Percentiles rank a stretch among this genome's conserved stretches.
These are phyloP conservation scores for Amaranthus tricolor DNA, from an alignment of 179 eudicot genomes.

Conservation along the genomic window DNA sequence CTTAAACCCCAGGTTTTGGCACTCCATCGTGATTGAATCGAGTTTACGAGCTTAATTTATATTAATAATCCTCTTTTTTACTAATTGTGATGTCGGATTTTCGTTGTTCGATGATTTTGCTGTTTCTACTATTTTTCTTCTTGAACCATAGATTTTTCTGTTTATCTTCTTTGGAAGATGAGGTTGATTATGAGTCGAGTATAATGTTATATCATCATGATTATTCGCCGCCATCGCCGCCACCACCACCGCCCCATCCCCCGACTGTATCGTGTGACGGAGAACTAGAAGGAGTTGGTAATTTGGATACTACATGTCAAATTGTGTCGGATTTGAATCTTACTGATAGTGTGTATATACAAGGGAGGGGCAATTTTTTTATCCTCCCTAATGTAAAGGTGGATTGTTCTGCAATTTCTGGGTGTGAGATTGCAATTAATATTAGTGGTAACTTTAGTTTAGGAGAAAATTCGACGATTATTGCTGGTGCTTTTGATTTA, in stretches of 20 bases:
- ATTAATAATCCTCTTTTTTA: no score
- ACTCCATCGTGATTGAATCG: neutral
- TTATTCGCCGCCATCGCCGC: conserved; percentile 80
- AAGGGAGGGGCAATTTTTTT: conserved; percentile 65
- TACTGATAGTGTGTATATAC: conserved; percentile 62
- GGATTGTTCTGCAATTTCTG: conserved; percentile 48
- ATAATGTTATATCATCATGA: conserved; percentile 31
- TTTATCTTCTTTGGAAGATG: neutral
- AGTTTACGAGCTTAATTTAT: neutral
- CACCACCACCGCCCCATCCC: conserved; percentile 65
- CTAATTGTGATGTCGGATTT: conserved; percentile 6
- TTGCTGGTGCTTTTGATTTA: conserved; percentile 58
- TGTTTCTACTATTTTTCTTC: neutral
- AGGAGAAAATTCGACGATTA: conserved; percentile 55
- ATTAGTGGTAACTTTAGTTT: conserved; percentile 60
- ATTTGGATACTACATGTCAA: conserved; percentile 66
- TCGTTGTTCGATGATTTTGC: conserved; percentile 8
- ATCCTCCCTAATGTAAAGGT: conserved; percentile 61
- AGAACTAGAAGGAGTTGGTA: conserved; percentile 71
- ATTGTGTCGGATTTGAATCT: conserved; percentile 65
- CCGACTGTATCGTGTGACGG: conserved; percentile 73
- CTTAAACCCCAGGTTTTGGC: neutral
- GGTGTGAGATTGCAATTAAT: conserved; percentile 62
- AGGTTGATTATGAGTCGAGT: conserved; percentile 18
- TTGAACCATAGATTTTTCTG: conserved; percentile 13